These are phyloP conservation scores for Deuterostichococcus epilithicus DNA, from an alignment of 139 green algal genomes.

Conservation along the genomic window DNA sequence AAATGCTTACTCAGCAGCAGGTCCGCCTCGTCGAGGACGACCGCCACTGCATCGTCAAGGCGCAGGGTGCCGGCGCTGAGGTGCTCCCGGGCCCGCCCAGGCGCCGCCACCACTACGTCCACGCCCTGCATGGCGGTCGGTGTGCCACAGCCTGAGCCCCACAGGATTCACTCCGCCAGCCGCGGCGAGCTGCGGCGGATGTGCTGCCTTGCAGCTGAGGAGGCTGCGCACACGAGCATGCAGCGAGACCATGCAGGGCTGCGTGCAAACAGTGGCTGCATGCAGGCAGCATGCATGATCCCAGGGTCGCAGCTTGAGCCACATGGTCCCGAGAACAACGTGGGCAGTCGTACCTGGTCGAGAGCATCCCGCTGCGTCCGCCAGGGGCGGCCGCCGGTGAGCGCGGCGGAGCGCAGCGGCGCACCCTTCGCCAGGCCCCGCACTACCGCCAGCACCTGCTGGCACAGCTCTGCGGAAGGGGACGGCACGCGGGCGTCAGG, in stretches of 20 bases:
- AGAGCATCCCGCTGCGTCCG: constrained; percentile 65
- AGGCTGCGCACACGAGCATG: too few relatives aligned
- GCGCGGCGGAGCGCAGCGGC: constrained; percentile 37
- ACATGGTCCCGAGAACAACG: too few relatives aligned
- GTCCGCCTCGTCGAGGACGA: constrained; percentile 89
- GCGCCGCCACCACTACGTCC: constrained; percentile 79
- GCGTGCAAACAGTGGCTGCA: too few relatives aligned
- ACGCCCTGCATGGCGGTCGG: constrained; percentile 51
- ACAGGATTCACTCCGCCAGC: constrained; percentile 9
- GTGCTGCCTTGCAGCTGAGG: too few relatives aligned
- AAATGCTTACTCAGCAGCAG: constrained; percentile 71
- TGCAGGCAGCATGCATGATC: too few relatives aligned
- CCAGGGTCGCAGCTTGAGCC: too few relatives aligned
- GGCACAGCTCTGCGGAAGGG: constrained; percentile 37
- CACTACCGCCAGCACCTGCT: constrained; percentile 49
- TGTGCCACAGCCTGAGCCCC: constrained; percentile 1
- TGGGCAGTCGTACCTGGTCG: neutral
- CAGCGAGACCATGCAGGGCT: too few relatives aligned
- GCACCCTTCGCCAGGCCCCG: constrained; percentile 32
- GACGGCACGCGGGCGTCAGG: too few relatives aligned
- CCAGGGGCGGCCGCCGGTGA: constrained; percentile 62
- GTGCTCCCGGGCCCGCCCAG: constrained; percentile 60
- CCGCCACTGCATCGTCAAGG: constrained; percentile 32
- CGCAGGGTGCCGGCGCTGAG: constrained; percentile 47
- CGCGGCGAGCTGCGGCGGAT: neutral